Evolutionary conservation across 345 rosid genomes (phyloP), one percentile per base, ranked within the genome.

Genomic region (Corchorus olitorius): DNA sequence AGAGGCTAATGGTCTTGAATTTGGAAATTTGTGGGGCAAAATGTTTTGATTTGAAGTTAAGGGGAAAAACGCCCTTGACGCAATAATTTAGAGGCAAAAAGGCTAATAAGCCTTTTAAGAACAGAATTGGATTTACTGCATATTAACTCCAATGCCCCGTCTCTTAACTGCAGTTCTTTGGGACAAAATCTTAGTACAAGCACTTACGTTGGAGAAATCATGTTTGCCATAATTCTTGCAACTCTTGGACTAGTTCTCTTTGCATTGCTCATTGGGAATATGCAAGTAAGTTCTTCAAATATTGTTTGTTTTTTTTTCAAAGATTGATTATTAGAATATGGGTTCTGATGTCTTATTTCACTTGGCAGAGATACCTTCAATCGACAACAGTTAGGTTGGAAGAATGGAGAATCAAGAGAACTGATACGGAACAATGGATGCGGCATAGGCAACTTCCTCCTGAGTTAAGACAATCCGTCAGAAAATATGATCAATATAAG

Each of bases 381-480:
- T 90, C 97, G 0, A 93, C 96, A 0, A 95, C 97, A 0, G 83
- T 91, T 43, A 88, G 93, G 14, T 83, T 95, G 45, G 98, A 93
- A 84, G 93, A 95, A 52, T 93, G 99, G 98, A 93, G 98, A 79
- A 92, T 91, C 83, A 87, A 77, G 86, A 90, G 98, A 83, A 91
- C 94, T 11, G 99, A 93, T 79, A 87, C 94, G 43, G 98, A 95
- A 69, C 91, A 95, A 78, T 95, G 99, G 99, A 95, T 95, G 97
- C 91, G 54, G 35, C 99, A 95, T 79, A 85, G 99, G 79, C 96
- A 93, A 79, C 91, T 95, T 4, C 98, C 99, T 48, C 77, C 75
- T 8, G 90, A 88, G 14, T 78, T 95, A 60, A 89, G 86, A 76
- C 86, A 83, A 59, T 86, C 90, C 8, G 87, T 95, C n/a, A 73